These are phyloP conservation scores for Gossypioides kirkii DNA, from an alignment of 345 rosid species.

Conservation along the genomic window DNA sequence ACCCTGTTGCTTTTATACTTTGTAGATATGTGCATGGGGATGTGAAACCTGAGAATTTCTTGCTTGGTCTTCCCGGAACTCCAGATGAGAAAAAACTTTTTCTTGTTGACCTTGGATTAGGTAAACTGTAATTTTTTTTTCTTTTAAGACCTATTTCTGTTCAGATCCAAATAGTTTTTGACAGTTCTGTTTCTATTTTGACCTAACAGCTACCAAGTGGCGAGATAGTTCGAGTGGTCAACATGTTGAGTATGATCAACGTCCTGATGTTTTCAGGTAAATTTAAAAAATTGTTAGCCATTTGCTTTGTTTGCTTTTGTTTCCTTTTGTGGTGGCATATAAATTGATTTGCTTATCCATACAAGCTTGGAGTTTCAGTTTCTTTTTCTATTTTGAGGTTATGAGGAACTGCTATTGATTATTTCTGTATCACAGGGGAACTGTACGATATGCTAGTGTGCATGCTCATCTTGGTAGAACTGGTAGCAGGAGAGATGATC, in stretches of 20 bases:
- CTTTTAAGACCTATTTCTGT: neutral
- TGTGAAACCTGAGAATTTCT: constrained; percentile 94
- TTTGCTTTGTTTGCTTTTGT: neutral
- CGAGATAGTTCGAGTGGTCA: constrained; percentile 68
- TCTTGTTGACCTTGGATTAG: constrained; percentile 91
- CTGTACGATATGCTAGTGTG: constrained; percentile 94
- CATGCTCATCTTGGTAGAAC: constrained; percentile 99
- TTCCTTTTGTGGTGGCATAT: neutral
- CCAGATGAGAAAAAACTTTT: constrained; percentile 85
- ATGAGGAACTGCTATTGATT: neutral
- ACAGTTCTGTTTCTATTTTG: constrained; percentile 6
- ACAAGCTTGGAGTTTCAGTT: neutral
- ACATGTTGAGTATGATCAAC: constrained; percentile 97
- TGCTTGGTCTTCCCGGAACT: constrained; percentile 84
- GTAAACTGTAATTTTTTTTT: constrained; percentile 28
- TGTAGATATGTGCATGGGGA: constrained; percentile 95
- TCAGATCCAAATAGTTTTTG: neutral
- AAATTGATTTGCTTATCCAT: neutral
- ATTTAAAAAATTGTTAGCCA: neutral
- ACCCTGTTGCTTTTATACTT: constrained; percentile 16
- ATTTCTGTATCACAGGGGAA: constrained; percentile 56
- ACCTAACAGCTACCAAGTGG: constrained; percentile 77
- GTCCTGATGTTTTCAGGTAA: constrained; percentile 97
- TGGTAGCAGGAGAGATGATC: constrained; percentile 91
- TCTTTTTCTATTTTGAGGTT: neutral